Percentiles rank a stretch among this genome's conserved stretches.
phyloP scores from a whole-genome alignment of 179 eudicot species.

The Actinidia arguta region DNA sequence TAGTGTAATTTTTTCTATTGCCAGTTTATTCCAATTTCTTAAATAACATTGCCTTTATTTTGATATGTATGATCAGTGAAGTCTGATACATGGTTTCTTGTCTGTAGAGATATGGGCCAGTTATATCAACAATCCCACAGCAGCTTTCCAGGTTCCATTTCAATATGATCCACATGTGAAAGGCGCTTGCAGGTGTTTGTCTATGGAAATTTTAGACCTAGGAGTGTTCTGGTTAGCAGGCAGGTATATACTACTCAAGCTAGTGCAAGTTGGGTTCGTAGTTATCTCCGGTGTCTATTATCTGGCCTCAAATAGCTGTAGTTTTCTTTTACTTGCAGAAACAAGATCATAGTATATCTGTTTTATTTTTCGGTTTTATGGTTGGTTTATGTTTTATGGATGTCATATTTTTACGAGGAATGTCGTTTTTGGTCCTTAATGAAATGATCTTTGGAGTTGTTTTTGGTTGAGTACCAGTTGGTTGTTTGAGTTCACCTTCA shows the following conservation, averaged over 20 bases:
- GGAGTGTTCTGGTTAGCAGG: constrained; percentile 13
- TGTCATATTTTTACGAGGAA: too few species aligned
- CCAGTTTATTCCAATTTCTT: neutral
- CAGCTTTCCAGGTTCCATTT: constrained; percentile 56
- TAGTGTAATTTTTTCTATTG: neutral
- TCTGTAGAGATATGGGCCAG: constrained; percentile 56
- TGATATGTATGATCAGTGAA: neutral
- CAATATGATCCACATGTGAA: constrained; percentile 48
- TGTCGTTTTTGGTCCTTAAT: neutral
- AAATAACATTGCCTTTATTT: neutral
- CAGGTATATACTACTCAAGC: neutral
- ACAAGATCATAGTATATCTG: neutral
- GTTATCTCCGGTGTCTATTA: neutral
- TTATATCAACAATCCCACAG: constrained; percentile 56
- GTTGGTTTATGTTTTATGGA: neutral
- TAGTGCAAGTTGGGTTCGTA: constrained; percentile 7
- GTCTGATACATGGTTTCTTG: constrained; percentile 16
- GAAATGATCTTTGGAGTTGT: neutral
- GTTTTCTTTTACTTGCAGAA: neutral
- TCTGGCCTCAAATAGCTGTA: neutral
- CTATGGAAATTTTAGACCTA: neutral
- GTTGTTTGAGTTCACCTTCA: neutral
- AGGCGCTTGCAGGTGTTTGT: neutral
- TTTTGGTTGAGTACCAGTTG: neutral
- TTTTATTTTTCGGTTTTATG: neutral